Conservation (phyloP, 208 protist genomes). For the Naegleria fowleri region DNA sequence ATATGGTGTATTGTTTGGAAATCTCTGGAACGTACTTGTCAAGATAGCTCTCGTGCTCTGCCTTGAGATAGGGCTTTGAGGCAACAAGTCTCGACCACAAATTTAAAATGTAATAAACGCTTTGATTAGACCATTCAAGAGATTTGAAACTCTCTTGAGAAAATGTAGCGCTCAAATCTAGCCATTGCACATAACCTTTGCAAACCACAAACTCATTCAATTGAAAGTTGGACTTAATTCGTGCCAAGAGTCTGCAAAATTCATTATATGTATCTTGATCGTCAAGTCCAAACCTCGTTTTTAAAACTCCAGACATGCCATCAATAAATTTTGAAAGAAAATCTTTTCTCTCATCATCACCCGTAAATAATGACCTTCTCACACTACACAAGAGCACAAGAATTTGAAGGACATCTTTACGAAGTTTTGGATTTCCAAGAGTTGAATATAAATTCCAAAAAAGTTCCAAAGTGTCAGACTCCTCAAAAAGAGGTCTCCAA, state of each 20-base stretch:
- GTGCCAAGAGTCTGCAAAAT: slow-evolving; percentile 52
- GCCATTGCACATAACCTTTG: slow-evolving; percentile 51
- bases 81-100: slow-evolving; percentile 53
- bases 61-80: slow-evolving; percentile 49
- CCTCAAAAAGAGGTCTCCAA: slow-evolving; percentile 58
- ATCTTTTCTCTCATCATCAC: slow-evolving; percentile 47
- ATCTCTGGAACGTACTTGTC: slow-evolving; percentile 46
- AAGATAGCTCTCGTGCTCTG: slow-evolving; percentile 35
- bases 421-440: slow-evolving; percentile 31
- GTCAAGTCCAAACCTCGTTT: slow-evolving; percentile 44
- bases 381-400: slow-evolving; percentile 58
- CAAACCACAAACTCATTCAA: slow-evolving; percentile 47
- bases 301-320: slow-evolving; percentile 45
- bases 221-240: slow-evolving; percentile 62
- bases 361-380: slow-evolving; percentile 53
- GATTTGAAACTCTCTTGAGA: slow-evolving; percentile 48
- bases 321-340: slow-evolving; percentile 49
- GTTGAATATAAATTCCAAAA: slow-evolving; percentile 56
- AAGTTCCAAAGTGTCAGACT: slow-evolving; percentile 48
- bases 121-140: slow-evolving; percentile 38
- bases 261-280: slow-evolving; percentile 59
- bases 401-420: slow-evolving; percentile 48
- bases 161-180: slow-evolving; percentile 50
- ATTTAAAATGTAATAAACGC: slow-evolving; percentile 48
- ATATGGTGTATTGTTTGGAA: slow-evolving; percentile 43